phyloP scores from a whole-genome alignment of 805 yeast species.

The Metschnikowia aberdeeniae region DNA sequence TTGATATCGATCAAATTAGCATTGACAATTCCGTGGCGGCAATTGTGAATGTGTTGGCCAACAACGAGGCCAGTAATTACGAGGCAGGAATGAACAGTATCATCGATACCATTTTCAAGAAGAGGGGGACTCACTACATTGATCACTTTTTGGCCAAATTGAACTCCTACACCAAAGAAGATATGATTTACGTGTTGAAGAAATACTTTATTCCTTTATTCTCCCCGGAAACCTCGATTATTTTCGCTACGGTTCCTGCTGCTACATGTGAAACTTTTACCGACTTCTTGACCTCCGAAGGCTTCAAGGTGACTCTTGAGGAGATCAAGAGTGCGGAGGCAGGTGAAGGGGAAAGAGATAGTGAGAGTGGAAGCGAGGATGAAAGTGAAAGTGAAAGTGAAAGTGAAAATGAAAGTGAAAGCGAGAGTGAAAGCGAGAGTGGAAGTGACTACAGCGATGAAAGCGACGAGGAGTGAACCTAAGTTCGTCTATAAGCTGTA shows the following conservation, averaged over 20 bases:
- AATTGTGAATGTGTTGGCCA: slow-evolving; percentile 68
- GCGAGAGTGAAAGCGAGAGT: background rate
- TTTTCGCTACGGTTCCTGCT: slow-evolving; percentile 75
- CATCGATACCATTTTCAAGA: slow-evolving; percentile 59
- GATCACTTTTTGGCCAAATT: slow-evolving; percentile 49
- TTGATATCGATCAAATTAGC: slow-evolving; percentile 51
- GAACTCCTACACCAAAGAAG: slow-evolving; percentile 49
- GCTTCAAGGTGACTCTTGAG: slow-evolving; percentile 60
- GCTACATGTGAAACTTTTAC: slow-evolving; percentile 47
- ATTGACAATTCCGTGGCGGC: slow-evolving; percentile 74
- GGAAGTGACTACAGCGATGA: slow-evolving; percentile 15
- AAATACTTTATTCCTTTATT: slow-evolving; percentile 67
- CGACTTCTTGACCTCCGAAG: slow-evolving; percentile 45
- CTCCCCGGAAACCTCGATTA: slow-evolving; percentile 47
- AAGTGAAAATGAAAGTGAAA: background rate
- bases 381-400: background rate
- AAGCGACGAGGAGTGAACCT: background rate
- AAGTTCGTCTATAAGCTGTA: background rate
- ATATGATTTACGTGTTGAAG: slow-evolving; percentile 46
- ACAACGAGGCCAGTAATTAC: slow-evolving; percentile 57
- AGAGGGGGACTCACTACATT: slow-evolving; percentile 67
- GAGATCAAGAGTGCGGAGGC: slow-evolving; percentile 33
- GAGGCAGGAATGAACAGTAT: slow-evolving; percentile 66
- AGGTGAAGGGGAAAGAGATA: slow-evolving; percentile 6
- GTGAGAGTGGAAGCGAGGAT: slow-evolving; percentile 13